Percentiles rank a stretch among this genome's conserved stretches.
phyloP scores from a whole-genome alignment of 495 filamentous ascomycete genomes.

The Penicillium roqueforti region DNA sequence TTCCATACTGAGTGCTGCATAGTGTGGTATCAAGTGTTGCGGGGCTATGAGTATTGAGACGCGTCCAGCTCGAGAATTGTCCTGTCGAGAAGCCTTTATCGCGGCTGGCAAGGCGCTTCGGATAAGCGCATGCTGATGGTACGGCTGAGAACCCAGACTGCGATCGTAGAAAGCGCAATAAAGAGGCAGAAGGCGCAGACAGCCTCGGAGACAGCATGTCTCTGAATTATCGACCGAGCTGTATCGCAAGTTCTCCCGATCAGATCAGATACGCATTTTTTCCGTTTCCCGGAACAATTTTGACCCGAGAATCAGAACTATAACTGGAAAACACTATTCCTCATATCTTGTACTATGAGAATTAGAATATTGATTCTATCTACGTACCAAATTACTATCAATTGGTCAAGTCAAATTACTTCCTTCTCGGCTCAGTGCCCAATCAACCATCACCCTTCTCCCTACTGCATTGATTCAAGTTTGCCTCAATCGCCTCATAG shows the following conservation, averaged over 20 bases:
- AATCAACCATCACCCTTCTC: slow-evolving; percentile 10
- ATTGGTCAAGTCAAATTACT: not conserved
- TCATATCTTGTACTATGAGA: not conserved
- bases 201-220: slow-evolving; percentile 42
- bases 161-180: slow-evolving; percentile 58
- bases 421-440: slow-evolving; percentile 4
- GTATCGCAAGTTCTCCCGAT: slow-evolving; percentile 8
- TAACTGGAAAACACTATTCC: not conserved
- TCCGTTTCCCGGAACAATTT: slow-evolving; percentile 22
- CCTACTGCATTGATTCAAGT: not conserved
- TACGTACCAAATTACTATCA: not conserved
- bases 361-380: not conserved
- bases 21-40: slow-evolving; percentile 12
- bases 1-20: slow-evolving; percentile 7
- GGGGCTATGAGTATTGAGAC: slow-evolving; percentile 13
- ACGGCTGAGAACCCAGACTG: slow-evolving; percentile 55
- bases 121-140: slow-evolving; percentile 28
- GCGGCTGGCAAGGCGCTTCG: slow-evolving; percentile 6
- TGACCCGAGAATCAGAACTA: slow-evolving; percentile 10
- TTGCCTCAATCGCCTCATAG: slow-evolving; percentile 4
- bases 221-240: slow-evolving; percentile 15
- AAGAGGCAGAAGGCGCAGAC: slow-evolving; percentile 52
- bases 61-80: slow-evolving; percentile 23
- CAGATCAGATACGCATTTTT: slow-evolving; percentile 27
- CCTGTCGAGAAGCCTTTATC: slow-evolving; percentile 14